These are phyloP conservation scores for Ophiostoma angusticollis DNA, from an alignment of 2,329 filamentous ascomycete genomes.

Conservation along the genomic window DNA sequence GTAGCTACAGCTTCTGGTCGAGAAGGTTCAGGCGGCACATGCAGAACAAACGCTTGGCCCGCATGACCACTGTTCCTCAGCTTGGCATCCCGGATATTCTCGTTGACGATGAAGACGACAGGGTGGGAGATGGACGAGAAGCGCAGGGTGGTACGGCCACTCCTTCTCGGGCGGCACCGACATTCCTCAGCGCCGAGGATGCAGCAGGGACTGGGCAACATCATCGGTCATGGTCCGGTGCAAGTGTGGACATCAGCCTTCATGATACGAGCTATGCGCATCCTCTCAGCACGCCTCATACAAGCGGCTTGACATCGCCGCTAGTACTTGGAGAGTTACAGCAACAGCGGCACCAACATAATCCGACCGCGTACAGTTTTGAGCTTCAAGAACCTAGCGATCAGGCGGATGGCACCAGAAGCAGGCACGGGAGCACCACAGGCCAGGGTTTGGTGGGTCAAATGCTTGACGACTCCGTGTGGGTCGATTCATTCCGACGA, in stretches of 20 bases:
- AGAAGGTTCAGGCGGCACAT: constrained; percentile 67
- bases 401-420: constrained; percentile 24
- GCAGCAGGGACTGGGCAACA: constrained; percentile 14
- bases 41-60: constrained; percentile 57
- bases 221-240: constrained; percentile 30
- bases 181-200: constrained; percentile 26
- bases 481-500: constrained; percentile 83
- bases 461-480: constrained; percentile 77
- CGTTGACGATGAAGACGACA: constrained; percentile 63
- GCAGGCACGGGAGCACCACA: constrained; percentile 54
- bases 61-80: constrained; percentile 66
- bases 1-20: constrained; percentile 54
- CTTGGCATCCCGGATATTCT: constrained; percentile 82
- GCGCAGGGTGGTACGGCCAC: constrained; percentile 18
- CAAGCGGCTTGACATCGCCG: constrained; percentile 17
- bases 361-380: constrained; percentile 45
- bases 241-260: constrained; percentile 30
- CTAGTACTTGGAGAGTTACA: constrained; percentile 13
- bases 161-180: constrained; percentile 15
- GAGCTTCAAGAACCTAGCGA: constrained; percentile 37
- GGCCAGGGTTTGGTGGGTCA: constrained; percentile 68
- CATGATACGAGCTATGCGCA: constrained; percentile 32
- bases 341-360: constrained; percentile 23
- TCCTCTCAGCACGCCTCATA: constrained; percentile 40
- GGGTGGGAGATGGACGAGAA: constrained; percentile 15